These are phyloP conservation scores for Arthrobotrys sphaeroides DNA, from an alignment of 2,329 filamentous ascomycete species.

Conservation along the genomic window DNA sequence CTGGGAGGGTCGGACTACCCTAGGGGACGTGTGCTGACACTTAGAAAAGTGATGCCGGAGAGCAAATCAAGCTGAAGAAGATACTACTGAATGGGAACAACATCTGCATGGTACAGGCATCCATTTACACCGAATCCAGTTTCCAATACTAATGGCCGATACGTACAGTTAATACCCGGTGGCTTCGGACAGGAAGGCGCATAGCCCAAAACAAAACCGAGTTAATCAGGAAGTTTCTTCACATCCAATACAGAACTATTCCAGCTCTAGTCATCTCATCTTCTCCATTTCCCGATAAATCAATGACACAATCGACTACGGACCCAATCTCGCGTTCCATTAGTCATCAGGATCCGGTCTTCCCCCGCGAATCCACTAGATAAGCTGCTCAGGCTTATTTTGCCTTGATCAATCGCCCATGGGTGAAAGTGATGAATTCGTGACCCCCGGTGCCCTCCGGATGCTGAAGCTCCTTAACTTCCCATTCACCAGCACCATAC, in stretches of 20 bases:
- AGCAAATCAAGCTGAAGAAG: constrained; percentile 88
- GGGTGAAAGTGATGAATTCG: constrained; percentile 43
- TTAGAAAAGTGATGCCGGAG: constrained; percentile 77
- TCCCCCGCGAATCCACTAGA: neutral
- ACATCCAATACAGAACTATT: neutral
- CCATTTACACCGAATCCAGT: neutral
- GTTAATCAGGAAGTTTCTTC: neutral
- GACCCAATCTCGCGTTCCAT: neutral
- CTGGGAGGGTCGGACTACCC: neutral
- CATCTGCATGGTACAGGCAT: constrained; percentile 86
- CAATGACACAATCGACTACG: constrained; percentile 21
- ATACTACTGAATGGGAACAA: constrained; percentile 98
- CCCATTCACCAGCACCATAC: constrained; percentile 64
- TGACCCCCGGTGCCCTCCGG: constrained; percentile 35
- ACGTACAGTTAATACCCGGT: constrained; percentile 48
- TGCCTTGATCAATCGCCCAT: constrained; percentile 33
- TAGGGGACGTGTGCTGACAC: neutral
- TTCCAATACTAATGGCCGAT: neutral
- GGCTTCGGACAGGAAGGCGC: constrained; percentile 34
- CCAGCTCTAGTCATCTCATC: neutral
- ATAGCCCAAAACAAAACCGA: neutral
- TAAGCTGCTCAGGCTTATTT: neutral
- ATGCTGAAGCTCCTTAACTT: constrained; percentile 63
- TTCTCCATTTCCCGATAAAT: neutral
- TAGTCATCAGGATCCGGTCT: neutral